Evolutionary conservation across 2,329 filamentous ascomycete species (phyloP), one percentile per base, ranked within the genome.

Genomic region (Colletotrichum scovillei): DNA sequence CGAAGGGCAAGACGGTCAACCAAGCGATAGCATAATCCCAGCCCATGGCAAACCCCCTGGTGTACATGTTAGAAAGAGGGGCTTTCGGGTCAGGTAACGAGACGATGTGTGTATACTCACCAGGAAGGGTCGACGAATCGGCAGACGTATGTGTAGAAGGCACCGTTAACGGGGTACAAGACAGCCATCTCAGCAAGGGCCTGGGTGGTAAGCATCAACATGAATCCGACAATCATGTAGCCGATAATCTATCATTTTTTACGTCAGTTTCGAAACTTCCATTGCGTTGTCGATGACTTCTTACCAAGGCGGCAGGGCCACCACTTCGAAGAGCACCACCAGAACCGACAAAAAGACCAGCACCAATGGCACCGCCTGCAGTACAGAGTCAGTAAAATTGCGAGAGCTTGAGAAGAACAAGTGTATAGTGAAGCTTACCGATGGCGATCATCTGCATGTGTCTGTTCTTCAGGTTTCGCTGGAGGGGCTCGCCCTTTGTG

Each of bases 1-100:
- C 93, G 7, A 95, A 87, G 0, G 92, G 92, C 76, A 90, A 93
- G 0, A 92, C 94, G 67, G 92, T 90, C 12, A 91, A 87, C 92
- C 92, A 95, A 38, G 89, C 91, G 78, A 95, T 69, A 16, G 46
- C 81, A 66, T 85, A 85, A 75, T 87, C 87, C 85, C 84, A 86
- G 63, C 87, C 87, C 82, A 88, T 87, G 74, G 87, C 87, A 69
- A 88, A 89, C 72, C 87, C 87, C 81, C 81, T 83, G 22, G 76
- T 76, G 9, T 77, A 76, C 56, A 78, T 78, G 72, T 74, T 59
- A 74, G 57, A 38, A 16, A 49, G 7, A 4, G 14, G 28, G 12
- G 6, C 5, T 24, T 55, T 6, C 9, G 3, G n/a, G 46, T 19
- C 46, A 12, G 11, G 5, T 26, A 11, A 1, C 28, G 8, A 28